Percentiles rank a stretch among this genome's conserved stretches.
phyloP scores from a whole-genome alignment of 768 basidiomycete genomes.

The Agaricus subrufescens region DNA sequence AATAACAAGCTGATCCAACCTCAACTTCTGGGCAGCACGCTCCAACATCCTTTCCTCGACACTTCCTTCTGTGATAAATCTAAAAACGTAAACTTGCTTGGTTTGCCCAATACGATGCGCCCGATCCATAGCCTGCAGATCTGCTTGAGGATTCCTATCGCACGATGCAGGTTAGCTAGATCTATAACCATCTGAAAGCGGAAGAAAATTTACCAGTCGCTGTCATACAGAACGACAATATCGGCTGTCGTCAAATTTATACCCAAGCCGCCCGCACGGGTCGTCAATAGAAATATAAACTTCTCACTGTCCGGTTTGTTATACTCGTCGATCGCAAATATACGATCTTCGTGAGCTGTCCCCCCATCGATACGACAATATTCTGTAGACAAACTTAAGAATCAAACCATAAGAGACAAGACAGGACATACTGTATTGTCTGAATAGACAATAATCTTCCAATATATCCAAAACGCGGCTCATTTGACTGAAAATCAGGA shows the following conservation, averaged over 20 bases:
- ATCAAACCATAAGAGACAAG: slow-evolving; percentile 3
- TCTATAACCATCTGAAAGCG: not conserved
- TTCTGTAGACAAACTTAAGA: slow-evolving; percentile 37
- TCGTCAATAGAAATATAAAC: slow-evolving; percentile 95
- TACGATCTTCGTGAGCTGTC: slow-evolving; percentile 96
- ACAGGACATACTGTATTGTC: slow-evolving; percentile 69
- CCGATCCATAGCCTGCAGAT: slow-evolving; percentile 98
- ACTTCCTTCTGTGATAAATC: slow-evolving; percentile 94
- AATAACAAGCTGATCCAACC: slow-evolving; percentile 94
- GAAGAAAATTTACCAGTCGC: slow-evolving; percentile 68
- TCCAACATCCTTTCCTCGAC: slow-evolving; percentile 96
- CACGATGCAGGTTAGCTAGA: not conserved
- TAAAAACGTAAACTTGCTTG: slow-evolving; percentile 95
- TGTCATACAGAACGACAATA: slow-evolving; percentile 92
- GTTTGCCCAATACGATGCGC: slow-evolving; percentile 97
- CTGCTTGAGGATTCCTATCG: slow-evolving; percentile 95
- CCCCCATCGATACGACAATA: slow-evolving; percentile 97
- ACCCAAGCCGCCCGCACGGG: slow-evolving; percentile 93
- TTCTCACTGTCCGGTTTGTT: slow-evolving; percentile 92
- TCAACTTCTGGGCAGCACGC: slow-evolving; percentile 90
- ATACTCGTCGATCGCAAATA: slow-evolving; percentile 94
- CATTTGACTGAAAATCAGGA: slow-evolving; percentile 99
- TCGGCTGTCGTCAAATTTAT: slow-evolving; percentile 96
- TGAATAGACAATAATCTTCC: slow-evolving; percentile 95
- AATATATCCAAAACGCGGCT: slow-evolving; percentile 95